Conservation (phyloP, 345 rosid genomes). For the Sisymbrium altissimum region DNA sequence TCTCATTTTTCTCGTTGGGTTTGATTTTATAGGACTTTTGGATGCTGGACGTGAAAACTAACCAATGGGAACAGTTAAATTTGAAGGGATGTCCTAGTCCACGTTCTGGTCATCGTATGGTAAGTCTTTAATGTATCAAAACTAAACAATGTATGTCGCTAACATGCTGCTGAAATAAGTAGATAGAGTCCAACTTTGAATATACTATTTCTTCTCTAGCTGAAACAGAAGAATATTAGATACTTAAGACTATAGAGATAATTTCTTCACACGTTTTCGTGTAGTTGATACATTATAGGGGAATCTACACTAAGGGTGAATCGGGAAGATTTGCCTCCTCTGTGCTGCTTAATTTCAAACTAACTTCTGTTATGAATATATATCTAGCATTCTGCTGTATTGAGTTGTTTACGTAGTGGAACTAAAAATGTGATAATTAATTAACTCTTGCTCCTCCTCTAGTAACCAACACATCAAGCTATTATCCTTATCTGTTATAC, state of each 20-base stretch:
- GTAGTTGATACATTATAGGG: not conserved
- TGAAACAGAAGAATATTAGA: not conserved
- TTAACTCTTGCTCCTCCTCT: not conserved
- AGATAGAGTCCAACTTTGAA: not conserved
- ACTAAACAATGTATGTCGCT: not conserved
- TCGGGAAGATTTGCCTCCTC: not conserved
- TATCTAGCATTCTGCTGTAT: not conserved
- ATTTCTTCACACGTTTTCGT: not conserved
- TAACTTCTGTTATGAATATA: not conserved
- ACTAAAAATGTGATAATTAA: not conserved
- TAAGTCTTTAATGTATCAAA: slow-evolving; percentile 28
- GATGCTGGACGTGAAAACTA: slow-evolving; percentile 89
- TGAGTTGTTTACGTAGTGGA: not conserved
- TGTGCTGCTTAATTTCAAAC: not conserved
- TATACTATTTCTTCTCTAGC: not conserved
- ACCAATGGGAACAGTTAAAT: slow-evolving; percentile 94
- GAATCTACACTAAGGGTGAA: not conserved
- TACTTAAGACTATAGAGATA: not conserved
- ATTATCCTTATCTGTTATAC: not conserved
- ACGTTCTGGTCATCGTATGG: slow-evolving; percentile 98
- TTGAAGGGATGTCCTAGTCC: slow-evolving; percentile 89
- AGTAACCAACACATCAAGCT: not conserved
- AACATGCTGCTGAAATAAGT: not conserved
- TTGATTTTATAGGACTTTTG: slow-evolving; percentile 70
- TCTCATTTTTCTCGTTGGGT: not conserved